A percentile compares a stretch with the other conserved stretches of the same genome.
Evolutionary conservation across 2,329 filamentous ascomycete species (phyloP).

Genomic region (Colletotrichum higginsianum): DNA sequence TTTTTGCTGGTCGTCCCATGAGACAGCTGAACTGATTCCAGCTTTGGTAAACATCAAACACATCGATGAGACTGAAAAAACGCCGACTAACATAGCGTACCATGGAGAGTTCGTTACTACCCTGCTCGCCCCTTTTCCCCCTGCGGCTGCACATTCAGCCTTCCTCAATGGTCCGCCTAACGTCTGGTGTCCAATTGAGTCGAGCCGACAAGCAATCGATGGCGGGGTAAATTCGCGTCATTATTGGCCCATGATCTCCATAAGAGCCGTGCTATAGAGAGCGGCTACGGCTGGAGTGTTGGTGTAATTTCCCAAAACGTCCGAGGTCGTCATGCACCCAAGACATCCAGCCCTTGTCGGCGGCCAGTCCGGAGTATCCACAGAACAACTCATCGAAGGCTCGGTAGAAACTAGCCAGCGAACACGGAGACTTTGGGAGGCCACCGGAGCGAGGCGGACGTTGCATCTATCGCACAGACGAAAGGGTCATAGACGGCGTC

Average conservation of each 20-base stretch:
- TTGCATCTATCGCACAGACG: conserved; percentile 35
- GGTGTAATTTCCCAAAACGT: conserved; percentile 62
- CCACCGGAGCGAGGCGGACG: conserved; percentile 29
- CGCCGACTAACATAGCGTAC: conserved; percentile 34
- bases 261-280: conserved; percentile 57
- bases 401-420: conserved; percentile 41
- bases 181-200: conserved; percentile 24
- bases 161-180: conserved; percentile 31
- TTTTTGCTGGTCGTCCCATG: conserved; percentile 27
- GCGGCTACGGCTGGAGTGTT: conserved; percentile 53
- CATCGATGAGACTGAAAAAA: conserved; percentile 41
- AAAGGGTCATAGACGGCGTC: conserved; percentile 22
- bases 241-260: conserved; percentile 51
- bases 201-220: conserved; percentile 36
- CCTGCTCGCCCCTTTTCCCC: conserved; percentile 27
- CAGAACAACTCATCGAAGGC: conserved; percentile 61
- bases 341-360: conserved; percentile 47
- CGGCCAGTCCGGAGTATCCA: conserved; percentile 53
- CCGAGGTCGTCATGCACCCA: conserved; percentile 59
- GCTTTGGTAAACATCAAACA: conserved; percentile 46
- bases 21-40: conserved; percentile 7
- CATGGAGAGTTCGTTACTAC: conserved; percentile 35
- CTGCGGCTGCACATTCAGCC: conserved; percentile 40
- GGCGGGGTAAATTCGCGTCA: conserved; percentile 49
- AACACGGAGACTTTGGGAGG: conserved; percentile 37